phyloP scores from a whole-genome alignment of 495 filamentous ascomycete genomes.

The Astrothelium macrocarpum region DNA sequence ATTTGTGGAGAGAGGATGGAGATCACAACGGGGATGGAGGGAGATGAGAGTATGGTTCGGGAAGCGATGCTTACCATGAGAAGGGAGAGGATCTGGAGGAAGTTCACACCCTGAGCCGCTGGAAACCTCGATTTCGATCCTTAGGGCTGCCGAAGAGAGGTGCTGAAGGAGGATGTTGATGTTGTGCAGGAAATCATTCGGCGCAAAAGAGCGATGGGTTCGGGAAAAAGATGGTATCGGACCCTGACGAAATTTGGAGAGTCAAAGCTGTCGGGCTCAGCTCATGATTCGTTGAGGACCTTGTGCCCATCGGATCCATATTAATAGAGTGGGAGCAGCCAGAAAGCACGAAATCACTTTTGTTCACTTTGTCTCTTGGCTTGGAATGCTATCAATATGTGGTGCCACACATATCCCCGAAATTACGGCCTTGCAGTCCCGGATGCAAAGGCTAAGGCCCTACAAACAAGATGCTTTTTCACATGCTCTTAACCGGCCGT shows the following conservation, averaged over 20 bases:
- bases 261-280: not conserved
- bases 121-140: not conserved
- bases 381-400: not conserved
- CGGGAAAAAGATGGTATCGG: not conserved
- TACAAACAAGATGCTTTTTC: not conserved
- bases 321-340: not conserved
- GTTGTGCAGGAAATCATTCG: not conserved
- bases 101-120: not conserved
- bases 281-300: not conserved
- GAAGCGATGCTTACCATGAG: not conserved
- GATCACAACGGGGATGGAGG: not conserved
- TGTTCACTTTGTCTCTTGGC: too few relatives aligned
- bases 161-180: not conserved
- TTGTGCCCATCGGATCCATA: not conserved
- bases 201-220: not conserved
- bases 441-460: not conserved
- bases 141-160: not conserved
- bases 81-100: not conserved
- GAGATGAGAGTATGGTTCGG: not conserved
- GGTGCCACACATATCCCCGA: not conserved
- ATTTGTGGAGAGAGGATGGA: not conserved
- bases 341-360: too few relatives aligned
- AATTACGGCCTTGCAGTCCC: not conserved
- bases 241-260: not conserved
- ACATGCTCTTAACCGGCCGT: not conserved